Base-by-base conservation (phyloP, 1,284 basidiomycete genomes). In the Volvariella surrecta region DNA sequence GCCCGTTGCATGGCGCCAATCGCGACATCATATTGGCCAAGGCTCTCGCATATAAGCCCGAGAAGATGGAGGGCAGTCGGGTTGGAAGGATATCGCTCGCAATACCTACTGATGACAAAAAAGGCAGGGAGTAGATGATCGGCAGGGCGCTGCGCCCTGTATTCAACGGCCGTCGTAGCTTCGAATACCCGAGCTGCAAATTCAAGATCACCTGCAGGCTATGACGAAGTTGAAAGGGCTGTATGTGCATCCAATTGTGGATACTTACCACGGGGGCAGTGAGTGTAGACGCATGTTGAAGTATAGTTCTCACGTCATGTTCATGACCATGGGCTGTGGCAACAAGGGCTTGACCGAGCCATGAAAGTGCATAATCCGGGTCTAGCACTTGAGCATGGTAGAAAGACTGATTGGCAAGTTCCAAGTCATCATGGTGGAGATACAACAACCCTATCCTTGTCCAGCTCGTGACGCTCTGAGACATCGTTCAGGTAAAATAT, bases 261-360 rank as follows among this genome's bases (percentile, higher is more conserved):
- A 45, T 28, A 71, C 79, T 61, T 56, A 91, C 86, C 50, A 87
- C 67, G 34, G 79, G 76, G 6, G 79, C 71, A 2, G 81, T 72
- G 32, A 98, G 60, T 3, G 77, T 74, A 17, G 87, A 53, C 1
- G 92, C 86, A 61, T 99, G 93, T 48, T 87, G 85, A 39, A 94
- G 80, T 39, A 98, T 63, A 6, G 81, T 72, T 15, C 70, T 67
- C 0, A 89, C 82, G 45, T 89, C 82, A 11, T 62, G 58, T 6
- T 73, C 57, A 49, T 88, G 78, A 0, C 77, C 79, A 46, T 85
- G 81, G 34, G 66, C 61, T 11, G 73, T 73, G 13, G 92, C 91
- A 16, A 97, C 71, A 32, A 96, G 63, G 3, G 84, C 92, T 58
- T 95, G 93, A 0, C 94, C 96, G 11, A 96, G 74, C 96, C 96